Evolutionary conservation across 1,284 basidiomycete species (phyloP), one percentile per base, ranked within the genome.

Genomic region (Puccinia coronata): DNA sequence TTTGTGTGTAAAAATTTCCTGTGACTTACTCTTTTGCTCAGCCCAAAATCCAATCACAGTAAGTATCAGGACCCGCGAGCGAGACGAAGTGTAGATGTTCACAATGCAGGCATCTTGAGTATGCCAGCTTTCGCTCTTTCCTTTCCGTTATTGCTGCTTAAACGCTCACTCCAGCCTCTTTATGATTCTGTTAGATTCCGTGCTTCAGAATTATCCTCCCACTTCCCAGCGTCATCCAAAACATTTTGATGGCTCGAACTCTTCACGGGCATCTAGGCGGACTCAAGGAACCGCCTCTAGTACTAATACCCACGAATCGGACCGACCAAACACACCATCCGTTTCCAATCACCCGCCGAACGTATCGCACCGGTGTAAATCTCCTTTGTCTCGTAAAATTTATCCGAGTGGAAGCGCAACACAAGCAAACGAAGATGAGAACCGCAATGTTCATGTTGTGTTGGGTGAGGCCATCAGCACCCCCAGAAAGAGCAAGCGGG

Each of bases 381-480:
- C 77, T 31, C 77, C 65, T 2, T 28, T 80, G 25, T 6, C 51
- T 11, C 41, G 53, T n/a, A 80, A 55, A 55, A 41, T 80, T 23
- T 80, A 80, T 28, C 77, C 77, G 1, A 80, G 77, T 36, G 65
- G 63, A 2, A 43, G 31, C 20, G 6, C 49, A 39, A 43, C 72
- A n/a, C 31, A 74, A 47, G 16, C 28, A 31, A 39, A 36, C 43
- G 39, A 28, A 36, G 18, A 20, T 6, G 55, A 59, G 25, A 39
- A 39, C 23, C 36, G 28, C 34, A 67, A 43, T 23, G 65, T 70
- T 59, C 63, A 69, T 59, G 67, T 80, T 34, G 67, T 47, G 34
- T 36, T 70, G 28, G 77, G 77, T 1, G 67, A 69, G 23, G 77
- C 77, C 41, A 71, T 71, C 36, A 80, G 77, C 57, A 80, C 77